Evolutionary conservation across 176 grass and related monocot genomes (phyloP).

Genomic region (Oryza rufipogon): DNA sequence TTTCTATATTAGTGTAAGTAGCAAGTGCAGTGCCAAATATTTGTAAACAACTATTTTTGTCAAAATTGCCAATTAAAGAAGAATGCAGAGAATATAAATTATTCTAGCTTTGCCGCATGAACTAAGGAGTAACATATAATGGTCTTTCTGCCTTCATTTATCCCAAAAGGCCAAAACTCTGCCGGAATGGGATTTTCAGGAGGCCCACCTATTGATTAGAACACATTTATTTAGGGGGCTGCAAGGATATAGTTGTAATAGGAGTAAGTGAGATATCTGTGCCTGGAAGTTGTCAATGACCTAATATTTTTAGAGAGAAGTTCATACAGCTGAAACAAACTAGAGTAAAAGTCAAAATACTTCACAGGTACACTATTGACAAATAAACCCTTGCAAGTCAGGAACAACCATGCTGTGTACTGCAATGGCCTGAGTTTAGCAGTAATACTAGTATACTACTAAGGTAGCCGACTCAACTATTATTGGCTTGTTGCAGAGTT

Average conservation of each 20-base stretch:
- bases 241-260: not conserved
- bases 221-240: not conserved
- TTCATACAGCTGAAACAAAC: not conserved
- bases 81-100: not conserved
- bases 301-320: constrained; percentile 3
- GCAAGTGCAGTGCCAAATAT: too few relatives aligned
- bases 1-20: too few relatives aligned
- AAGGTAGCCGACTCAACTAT: not conserved
- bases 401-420: not conserved
- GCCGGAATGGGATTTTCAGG: not conserved
- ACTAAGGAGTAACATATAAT: not conserved
- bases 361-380: not conserved
- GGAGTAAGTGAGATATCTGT: not conserved
- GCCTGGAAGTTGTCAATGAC: not conserved
- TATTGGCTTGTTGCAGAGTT: not conserved
- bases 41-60: too few relatives aligned
- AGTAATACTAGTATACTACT: not conserved
- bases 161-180: constrained; percentile 1
- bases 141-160: constrained; percentile 3
- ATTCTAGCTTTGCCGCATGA: constrained; percentile 1
- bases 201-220: constrained; percentile 6
- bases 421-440: not conserved
- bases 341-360: not conserved
- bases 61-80: too few relatives aligned
- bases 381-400: not conserved